Conservation (phyloP, 73 alveolate species). For the Stentor coeruleus region DNA sequence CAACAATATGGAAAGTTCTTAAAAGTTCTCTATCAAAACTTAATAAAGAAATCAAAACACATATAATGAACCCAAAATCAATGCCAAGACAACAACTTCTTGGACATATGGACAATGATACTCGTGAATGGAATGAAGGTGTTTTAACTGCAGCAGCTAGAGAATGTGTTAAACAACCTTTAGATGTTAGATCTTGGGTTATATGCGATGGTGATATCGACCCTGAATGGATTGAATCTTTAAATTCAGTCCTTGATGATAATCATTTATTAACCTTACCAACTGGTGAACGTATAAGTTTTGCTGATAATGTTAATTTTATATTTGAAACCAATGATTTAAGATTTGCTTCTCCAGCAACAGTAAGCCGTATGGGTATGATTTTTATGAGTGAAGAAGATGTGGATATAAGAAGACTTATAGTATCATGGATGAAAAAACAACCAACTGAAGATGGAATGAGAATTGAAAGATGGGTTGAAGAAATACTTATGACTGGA, state of each 20-base stretch:
- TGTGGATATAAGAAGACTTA: constrained; percentile 91
- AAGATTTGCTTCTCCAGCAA: constrained; percentile 99
- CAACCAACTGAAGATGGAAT: constrained; percentile 80
- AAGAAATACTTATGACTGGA: constrained; percentile 71
- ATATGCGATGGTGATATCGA: constrained; percentile 99
- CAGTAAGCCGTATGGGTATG: constrained; percentile 99
- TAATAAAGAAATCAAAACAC: constrained; percentile 74
- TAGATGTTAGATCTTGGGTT: constrained; percentile 96
- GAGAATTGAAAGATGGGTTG: constrained; percentile 84
- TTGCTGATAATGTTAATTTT: constrained; percentile 97
- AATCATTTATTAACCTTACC: constrained; percentile 98
- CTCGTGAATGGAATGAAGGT: constrained; percentile 99
- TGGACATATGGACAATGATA: constrained; percentile 99
- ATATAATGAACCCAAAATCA: constrained; percentile 99
- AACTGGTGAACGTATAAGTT: constrained; percentile 99
- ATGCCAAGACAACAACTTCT: constrained; percentile 98
- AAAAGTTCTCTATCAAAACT: constrained; percentile 96
- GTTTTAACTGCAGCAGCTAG: constrained; percentile 99
- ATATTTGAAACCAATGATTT: constrained; percentile 98
- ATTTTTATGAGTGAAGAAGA: constrained; percentile 99
- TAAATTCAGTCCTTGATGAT: constrained; percentile 99
- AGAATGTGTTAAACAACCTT: constrained; percentile 97
- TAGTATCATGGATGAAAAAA: constrained; percentile 94
- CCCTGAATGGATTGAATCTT: constrained; percentile 99
- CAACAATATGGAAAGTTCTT: constrained; percentile 98